Evolutionary conservation across 192 early-diverging fungal species (phyloP), one percentile per base, ranked within the genome.

Genomic region (Coemansia sp.): DNA sequence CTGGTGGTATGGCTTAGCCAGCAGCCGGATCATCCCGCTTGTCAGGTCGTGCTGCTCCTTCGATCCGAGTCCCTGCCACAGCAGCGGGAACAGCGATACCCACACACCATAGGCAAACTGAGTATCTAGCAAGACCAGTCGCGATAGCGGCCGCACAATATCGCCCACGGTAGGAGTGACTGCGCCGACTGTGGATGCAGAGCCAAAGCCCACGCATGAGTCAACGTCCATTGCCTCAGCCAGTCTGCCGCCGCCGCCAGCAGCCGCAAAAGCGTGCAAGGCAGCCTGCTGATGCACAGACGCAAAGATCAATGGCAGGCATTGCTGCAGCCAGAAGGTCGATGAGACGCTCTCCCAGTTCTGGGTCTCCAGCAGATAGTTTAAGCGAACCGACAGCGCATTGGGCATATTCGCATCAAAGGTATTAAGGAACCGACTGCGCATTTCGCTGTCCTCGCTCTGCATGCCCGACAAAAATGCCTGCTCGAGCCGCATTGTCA

Each of bases 261-360:
- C 36, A 63, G 24, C 51, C 6, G 49, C 58, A 65, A 52, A 72
- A 32, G 71, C 42, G 22, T 50, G 35, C 23, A 68, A 65, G 13
- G 28, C 50, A 64, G 62, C 75, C 24, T 49, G 54, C 60, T 78
- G 75, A 19, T 72, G 81, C 9, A 86, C 69, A 0, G 84, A 83
- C 16, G 93, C 91, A 55, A 98, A 62, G 10, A 99, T 65, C 14
- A 99, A 70, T 61, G 95, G 93, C 27, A 95, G 63, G 0, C 94
- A 92, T 58, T 98, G 96, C 56, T 91, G 89, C 29, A 98, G 79
- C 95, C 95, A 99, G 65, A 95, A 98, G 14, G 87, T 85, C 46
- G 81, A 75, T 0, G 85, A 83, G 11, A 99, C 83, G 54, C 82
- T 88, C 51, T 97, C 95, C 98, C 98, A 99, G 61, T 91, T 97